A percentile compares a stretch with the other conserved stretches of the same genome.
Conservation (phyloP, 176 grass and related monocot genomes). For the Oryza officinalis region DNA sequence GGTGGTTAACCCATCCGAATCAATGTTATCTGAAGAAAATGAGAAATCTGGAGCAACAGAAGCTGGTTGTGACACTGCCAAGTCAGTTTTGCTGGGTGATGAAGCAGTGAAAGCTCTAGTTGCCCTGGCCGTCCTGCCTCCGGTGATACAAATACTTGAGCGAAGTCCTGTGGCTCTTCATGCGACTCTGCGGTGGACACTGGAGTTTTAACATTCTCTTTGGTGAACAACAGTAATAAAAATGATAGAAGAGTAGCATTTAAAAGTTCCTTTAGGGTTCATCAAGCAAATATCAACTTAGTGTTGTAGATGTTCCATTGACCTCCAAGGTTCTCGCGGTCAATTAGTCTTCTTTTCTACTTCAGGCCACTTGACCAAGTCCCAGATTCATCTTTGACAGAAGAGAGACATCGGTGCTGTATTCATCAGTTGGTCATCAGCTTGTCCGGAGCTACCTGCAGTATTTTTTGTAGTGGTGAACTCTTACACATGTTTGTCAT, state of each 20-base stretch:
- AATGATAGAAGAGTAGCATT: not conserved
- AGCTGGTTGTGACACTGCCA: constrained; percentile 2
- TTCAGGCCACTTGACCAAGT: constrained; percentile 39
- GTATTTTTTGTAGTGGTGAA: constrained; percentile 30
- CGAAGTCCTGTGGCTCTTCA: constrained; percentile 71
- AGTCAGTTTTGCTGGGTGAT: constrained; percentile 34
- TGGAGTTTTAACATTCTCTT: constrained; percentile 31
- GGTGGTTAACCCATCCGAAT: constrained; percentile 67
- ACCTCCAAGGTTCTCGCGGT: constrained; percentile 13
- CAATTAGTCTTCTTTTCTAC: constrained; percentile 43
- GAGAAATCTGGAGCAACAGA: constrained; percentile 40
- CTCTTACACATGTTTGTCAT: constrained; percentile 11
- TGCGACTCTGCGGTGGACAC: constrained; percentile 73
- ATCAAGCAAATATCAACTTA: constrained; percentile 21
- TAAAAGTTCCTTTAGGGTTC: not conserved
- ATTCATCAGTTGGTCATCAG: not conserved
- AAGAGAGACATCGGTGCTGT: not conserved
- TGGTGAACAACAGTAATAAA: constrained; percentile 30
- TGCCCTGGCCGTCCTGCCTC: constrained; percentile 62
- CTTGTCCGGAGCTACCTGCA: constrained; percentile 15
- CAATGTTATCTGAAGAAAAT: constrained; percentile 34
- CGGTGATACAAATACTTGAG: constrained; percentile 66
- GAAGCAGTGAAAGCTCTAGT: constrained; percentile 37
- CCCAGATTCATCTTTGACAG: constrained; percentile 17
- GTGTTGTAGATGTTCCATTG: constrained; percentile 42